Evolutionary conservation across 306 rosid genomes (phyloP).

Genomic region (Quillaja saponaria): DNA sequence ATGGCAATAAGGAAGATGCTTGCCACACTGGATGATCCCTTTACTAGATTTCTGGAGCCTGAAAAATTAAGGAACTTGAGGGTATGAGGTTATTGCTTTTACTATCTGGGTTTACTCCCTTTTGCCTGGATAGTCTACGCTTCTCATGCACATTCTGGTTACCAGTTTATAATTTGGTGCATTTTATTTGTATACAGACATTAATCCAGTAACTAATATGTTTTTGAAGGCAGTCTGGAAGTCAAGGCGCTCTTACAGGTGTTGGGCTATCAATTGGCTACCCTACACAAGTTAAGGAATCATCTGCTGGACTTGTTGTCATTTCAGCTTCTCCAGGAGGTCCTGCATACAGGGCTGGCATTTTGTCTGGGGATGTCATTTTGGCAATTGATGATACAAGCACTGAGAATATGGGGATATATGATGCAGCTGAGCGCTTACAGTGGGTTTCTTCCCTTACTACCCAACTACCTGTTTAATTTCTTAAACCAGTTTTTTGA

Average conservation of each 20-base stretch:
- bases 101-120: conserved; percentile 17
- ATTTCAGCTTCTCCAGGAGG: conserved; percentile 91
- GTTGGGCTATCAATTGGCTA: conserved; percentile 93
- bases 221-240: conserved; percentile 98
- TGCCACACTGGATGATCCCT: conserved; percentile 89
- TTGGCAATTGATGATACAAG: conserved; percentile 73
- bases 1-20: conserved; percentile 91
- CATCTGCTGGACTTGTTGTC: conserved; percentile 71
- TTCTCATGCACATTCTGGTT: conserved; percentile 3
- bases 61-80: conserved; percentile 85
- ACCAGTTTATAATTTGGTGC: conserved; percentile 19
- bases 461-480: no score
- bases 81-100: conserved; percentile 51
- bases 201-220: conserved; percentile 41
- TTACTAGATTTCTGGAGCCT: conserved; percentile 92
- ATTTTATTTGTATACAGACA: conserved; percentile 24
- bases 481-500: no score
- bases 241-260: conserved; percentile 90
- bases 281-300: conserved; percentile 58
- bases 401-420: conserved; percentile 83
- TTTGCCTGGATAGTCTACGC: conserved; percentile 27
- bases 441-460: conserved; percentile 66
- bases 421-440: conserved; percentile 91
- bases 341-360: conserved; percentile 87
- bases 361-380: conserved; percentile 81